A percentile compares a stretch with the other conserved stretches of the same genome.
phyloP scores from a whole-genome alignment of 1,284 basidiomycete species.

The Rhodotorula sp. region DNA sequence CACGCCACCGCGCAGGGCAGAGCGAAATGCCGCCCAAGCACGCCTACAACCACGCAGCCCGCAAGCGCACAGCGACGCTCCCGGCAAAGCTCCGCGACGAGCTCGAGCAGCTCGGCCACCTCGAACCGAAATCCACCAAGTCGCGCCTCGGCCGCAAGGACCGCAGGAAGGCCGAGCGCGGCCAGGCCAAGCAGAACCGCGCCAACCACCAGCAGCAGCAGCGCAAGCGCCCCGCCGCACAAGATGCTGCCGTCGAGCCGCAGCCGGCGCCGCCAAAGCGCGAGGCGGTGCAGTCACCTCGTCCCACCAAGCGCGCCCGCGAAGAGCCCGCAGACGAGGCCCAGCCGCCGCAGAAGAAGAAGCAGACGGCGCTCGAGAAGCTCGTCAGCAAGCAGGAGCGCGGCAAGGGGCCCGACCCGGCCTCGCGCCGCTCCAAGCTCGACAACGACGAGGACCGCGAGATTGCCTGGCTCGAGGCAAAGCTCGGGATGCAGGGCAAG shows the following conservation, averaged over 20 bases:
- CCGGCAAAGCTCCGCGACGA: conserved; percentile 36
- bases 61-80: conserved; percentile 31
- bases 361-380: conserved; percentile 38
- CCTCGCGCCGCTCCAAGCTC: conserved; percentile 47
- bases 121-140: conserved; percentile 8
- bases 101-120: conserved; percentile 34
- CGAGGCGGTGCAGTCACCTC: conserved; percentile 48
- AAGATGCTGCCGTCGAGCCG: background rate
- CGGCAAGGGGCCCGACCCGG: conserved; percentile 38
- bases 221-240: background rate
- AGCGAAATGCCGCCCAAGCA: conserved; percentile 14
- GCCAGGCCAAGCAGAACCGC: conserved; percentile 62
- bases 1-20: background rate
- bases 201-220: conserved; percentile 45
- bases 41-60: conserved; percentile 20
- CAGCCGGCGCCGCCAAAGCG: conserved; percentile 46
- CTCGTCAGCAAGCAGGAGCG: conserved; percentile 43
- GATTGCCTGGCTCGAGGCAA: conserved; percentile 73
- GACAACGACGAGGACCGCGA: conserved; percentile 71
- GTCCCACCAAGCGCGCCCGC: background rate
- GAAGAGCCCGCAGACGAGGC: background rate
- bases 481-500: conserved; percentile 56
- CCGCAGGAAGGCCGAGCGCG: conserved; percentile 63
- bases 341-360: conserved; percentile 4
- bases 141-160: conserved; percentile 58